Evolutionary conservation across 148 eudicot species (phyloP).

Genomic region (Bassia scoparia): DNA sequence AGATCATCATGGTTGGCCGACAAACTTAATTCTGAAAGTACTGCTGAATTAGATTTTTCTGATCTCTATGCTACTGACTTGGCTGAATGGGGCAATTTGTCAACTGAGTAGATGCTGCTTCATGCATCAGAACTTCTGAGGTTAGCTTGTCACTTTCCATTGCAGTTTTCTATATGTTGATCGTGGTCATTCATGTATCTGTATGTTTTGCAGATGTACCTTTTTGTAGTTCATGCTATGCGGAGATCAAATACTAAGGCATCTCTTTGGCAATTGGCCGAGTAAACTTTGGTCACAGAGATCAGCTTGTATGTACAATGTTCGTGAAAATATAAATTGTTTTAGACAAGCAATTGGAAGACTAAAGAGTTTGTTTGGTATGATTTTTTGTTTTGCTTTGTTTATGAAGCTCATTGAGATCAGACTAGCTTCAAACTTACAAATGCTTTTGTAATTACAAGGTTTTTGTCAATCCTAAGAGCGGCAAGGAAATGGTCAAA

Average conservation of each 20-base stretch:
- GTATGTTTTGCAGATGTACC: slow-evolving; percentile 59
- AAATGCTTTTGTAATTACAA: slow-evolving; percentile 38
- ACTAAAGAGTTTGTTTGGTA: slow-evolving; percentile 90
- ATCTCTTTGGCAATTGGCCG: slow-evolving; percentile 54
- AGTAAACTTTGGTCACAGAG: slow-evolving; percentile 76
- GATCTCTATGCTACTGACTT: slow-evolving; percentile 73
- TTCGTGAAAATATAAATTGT: slow-evolving; percentile 49
- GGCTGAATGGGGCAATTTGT: slow-evolving; percentile 54
- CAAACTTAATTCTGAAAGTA: slow-evolving; percentile 34
- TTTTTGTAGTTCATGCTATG: slow-evolving; percentile 64
- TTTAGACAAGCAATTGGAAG: slow-evolving; percentile 51
- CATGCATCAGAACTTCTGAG: slow-evolving; percentile 46
- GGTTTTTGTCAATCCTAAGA: slow-evolving; percentile 88
- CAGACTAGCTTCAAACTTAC: slow-evolving; percentile 18
- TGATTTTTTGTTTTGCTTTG: slow-evolving; percentile 11
- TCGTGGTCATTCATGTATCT: slow-evolving; percentile 11
- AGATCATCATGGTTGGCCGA: slow-evolving; percentile 45
- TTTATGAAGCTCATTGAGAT: slow-evolving; percentile 11
- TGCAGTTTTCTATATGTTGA: slow-evolving; percentile 6
- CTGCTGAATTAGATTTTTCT: slow-evolving; percentile 43
- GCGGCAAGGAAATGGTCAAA: slow-evolving; percentile 79
- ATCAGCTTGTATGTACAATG: slow-evolving; percentile 46
- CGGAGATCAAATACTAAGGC: slow-evolving; percentile 55
- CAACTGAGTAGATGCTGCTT: slow-evolving; percentile 44
- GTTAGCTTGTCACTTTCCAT: slow-evolving; percentile 30